phyloP scores from a whole-genome alignment of 257 asterid species.

The Ballota nigra region DNA sequence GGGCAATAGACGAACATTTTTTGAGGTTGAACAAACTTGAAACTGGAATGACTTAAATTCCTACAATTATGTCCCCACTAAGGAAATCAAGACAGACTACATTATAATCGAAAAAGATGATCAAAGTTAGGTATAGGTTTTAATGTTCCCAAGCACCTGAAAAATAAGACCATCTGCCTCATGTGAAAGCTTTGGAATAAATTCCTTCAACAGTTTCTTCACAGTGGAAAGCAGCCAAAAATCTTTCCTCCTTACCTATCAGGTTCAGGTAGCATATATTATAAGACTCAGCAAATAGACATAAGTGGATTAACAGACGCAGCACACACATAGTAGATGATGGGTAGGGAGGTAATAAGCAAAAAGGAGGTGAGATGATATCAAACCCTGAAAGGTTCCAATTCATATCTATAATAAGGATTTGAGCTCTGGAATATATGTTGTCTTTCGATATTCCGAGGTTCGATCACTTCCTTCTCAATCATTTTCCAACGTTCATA shows the following conservation, averaged over 20 bases:
- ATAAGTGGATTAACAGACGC: neutral
- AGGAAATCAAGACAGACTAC: neutral
- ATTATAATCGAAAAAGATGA: neutral
- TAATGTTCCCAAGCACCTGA: constrained; percentile 55
- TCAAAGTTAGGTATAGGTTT: neutral
- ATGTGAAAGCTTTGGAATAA: constrained; percentile 93
- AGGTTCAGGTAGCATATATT: constrained; percentile 31
- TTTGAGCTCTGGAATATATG: constrained; percentile 59
- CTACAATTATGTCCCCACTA: neutral
- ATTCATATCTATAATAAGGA: constrained; percentile 78
- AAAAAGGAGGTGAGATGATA: constrained; percentile 23
- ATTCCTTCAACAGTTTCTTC: constrained; percentile 73
- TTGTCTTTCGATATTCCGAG: constrained; percentile 72
- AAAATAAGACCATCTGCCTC: constrained; percentile 97
- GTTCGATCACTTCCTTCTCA: constrained; percentile 90
- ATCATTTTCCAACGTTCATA: constrained; percentile 96
- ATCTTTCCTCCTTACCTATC: constrained; percentile 92
- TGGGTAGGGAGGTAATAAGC: neutral
- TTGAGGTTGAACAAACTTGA: neutral
- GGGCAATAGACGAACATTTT: neutral
- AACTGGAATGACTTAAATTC: neutral
- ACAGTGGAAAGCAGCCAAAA: constrained; percentile 97
- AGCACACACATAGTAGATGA: neutral
- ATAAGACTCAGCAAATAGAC: constrained; percentile 24
- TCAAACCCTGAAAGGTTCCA: constrained; percentile 93